These are phyloP conservation scores for Kappamyces sp. DNA, from an alignment of 192 early-diverging fungal species.

Conservation along the genomic window DNA sequence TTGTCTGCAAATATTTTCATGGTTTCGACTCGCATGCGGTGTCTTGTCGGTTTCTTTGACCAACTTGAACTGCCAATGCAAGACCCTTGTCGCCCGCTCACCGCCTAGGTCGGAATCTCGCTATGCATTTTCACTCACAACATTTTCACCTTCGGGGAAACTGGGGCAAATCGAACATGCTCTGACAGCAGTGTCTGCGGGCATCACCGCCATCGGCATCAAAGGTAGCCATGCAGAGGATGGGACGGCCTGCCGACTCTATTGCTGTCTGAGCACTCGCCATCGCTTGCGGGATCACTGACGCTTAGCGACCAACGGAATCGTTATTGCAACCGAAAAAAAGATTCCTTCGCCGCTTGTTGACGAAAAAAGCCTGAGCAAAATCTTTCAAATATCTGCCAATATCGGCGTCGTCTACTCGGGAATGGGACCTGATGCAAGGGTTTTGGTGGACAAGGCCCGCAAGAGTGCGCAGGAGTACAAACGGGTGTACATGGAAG, in stretches of 20 bases:
- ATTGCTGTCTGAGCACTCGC: slow-evolving; percentile 1
- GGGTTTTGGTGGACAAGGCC: slow-evolving; percentile 90
- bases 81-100: too few species aligned
- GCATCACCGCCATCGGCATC: slow-evolving; percentile 89
- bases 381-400: slow-evolving; percentile 80
- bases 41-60: too few species aligned
- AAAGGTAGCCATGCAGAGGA: slow-evolving; percentile 57
- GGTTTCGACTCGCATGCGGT: too few species aligned
- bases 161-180: slow-evolving; percentile 99
- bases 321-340: slow-evolving; percentile 98
- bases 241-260: neutral
- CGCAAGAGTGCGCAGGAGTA: slow-evolving; percentile 96
- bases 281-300: neutral
- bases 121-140: slow-evolving; percentile 97
- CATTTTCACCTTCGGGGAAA: slow-evolving; percentile 98
- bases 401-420: slow-evolving; percentile 99
- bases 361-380: slow-evolving; percentile 87
- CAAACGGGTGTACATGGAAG: slow-evolving; percentile 85
- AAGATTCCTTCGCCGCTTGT: slow-evolving; percentile 88
- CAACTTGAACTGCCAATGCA: too few species aligned
- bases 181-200: slow-evolving; percentile 81
- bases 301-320: slow-evolving; percentile 79
- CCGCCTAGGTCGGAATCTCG: slow-evolving; percentile 17
- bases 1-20: slow-evolving; percentile 52
- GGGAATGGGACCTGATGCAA: slow-evolving; percentile 97